Evolutionary conservation across 371 early-diverging fungal genomes (phyloP), one percentile per base, ranked within the genome.

Genomic region (Nematocida displodere): DNA sequence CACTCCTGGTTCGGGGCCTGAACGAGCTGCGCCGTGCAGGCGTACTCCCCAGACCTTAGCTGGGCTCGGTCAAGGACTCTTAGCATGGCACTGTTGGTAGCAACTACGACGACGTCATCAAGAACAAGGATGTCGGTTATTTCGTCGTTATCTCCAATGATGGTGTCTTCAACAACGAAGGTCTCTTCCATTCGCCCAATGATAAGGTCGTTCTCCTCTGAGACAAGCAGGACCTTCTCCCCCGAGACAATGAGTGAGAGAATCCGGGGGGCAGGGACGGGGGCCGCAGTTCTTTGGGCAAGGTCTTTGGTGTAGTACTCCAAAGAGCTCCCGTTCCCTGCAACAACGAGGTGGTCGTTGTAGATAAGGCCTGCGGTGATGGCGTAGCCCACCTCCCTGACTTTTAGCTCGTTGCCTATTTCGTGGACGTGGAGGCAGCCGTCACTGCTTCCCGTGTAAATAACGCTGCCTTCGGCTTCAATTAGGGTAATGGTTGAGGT

Each of bases 141-240:
- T 59, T 71, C 75, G 37, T 71, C 75, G 33, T 71, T 71, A 46
- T 71, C 26, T 7, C 75, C 75, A 13, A 71, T 28, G n/a, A 68
- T 2, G 0, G 48, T 31, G 33, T 36, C 49, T 8, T 68, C 68
- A 17, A 61, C 47, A 4, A 66, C 26, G 7, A 4, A 13, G 22
- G 17, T 46, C 4, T 59, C 29, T 11, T 29, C 26, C 2, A 61
- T 26, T 49, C 53, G 11, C 20, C 49, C 42, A 5, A 62, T 48
- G 7, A 11, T 11, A 8, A 62, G 13, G 36, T 71, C 75, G 36
- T 50, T 33, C 49, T 71, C 75, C 36, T 71, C 75, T 24, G 75
- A 59, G 1, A 44, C 37, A 8, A 71, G 17, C n/a, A 47, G 29
- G 15, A 76, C 36, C n/a, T 28, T 20, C 17, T 71, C 59, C 1